Evolutionary conservation across 2,329 filamentous ascomycete species (phyloP).

Genomic region (Emergomyces orientalis): DNA sequence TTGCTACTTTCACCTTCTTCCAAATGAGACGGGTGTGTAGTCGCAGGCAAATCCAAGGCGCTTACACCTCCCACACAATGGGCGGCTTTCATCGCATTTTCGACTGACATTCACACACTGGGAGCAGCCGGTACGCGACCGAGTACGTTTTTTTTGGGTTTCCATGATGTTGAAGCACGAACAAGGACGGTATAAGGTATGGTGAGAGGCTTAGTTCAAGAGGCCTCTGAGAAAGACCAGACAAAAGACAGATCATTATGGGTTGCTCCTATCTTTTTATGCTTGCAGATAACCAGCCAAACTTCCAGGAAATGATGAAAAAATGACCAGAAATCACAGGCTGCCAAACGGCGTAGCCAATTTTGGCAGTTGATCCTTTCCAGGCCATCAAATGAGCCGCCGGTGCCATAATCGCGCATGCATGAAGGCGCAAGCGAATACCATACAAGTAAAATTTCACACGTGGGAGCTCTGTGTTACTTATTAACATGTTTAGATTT

Average conservation of each 20-base stretch:
- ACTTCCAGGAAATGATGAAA: not conserved
- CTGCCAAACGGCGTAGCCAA: no score
- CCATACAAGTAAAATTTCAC: no score
- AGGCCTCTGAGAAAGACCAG: no score
- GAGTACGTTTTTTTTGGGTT: not conserved
- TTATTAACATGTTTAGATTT: no score
- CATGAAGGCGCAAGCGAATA: no score
- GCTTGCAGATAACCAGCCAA: not conserved
- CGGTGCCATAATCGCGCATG: no score
- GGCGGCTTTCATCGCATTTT: not conserved
- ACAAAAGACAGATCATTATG: not conserved
- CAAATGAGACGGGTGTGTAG: not conserved
- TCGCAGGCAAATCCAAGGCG: not conserved
- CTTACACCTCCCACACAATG: not conserved
- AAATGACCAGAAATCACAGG: no score
- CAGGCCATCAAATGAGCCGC: no score
- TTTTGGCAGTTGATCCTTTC: no score
- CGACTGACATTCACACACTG: conserved; percentile 1
- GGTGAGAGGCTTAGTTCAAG: no score
- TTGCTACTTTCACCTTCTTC: not conserved
- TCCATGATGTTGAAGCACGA: not conserved
- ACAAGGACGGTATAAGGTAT: not conserved
- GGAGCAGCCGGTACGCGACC: not conserved
- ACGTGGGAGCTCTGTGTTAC: no score
- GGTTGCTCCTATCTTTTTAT: not conserved